Evolutionary conservation across 257 asterid genomes (phyloP).

Genomic region (Capsicum pubescens): DNA sequence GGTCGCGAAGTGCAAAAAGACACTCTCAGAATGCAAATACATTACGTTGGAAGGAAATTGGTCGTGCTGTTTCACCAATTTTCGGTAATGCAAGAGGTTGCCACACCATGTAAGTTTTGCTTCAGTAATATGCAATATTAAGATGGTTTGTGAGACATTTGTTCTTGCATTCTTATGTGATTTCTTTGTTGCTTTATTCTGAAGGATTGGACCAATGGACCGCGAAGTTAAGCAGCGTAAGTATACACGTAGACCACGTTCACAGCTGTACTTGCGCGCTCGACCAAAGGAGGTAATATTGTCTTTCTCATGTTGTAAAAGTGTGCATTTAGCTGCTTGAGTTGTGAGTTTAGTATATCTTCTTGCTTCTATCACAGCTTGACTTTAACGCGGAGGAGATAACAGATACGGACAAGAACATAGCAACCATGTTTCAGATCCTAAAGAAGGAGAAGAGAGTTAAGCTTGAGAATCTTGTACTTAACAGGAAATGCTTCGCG

Average conservation of each 20-base stretch:
- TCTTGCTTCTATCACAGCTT: constrained; percentile 37
- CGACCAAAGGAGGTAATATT: no score
- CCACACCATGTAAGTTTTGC: constrained; percentile 38
- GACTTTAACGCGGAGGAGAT: constrained; percentile 36
- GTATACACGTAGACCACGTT: no score
- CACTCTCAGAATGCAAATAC: not conserved
- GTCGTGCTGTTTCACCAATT: constrained; percentile 40
- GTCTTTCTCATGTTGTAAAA: no score
- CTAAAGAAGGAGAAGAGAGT: constrained; percentile 45
- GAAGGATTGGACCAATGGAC: no score
- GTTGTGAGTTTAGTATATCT: not conserved
- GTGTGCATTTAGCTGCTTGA: not conserved
- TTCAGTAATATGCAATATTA: no score
- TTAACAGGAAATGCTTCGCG: constrained; percentile 57
- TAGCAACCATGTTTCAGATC: constrained; percentile 47
- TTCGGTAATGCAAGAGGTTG: constrained; percentile 47
- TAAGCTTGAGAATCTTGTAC: constrained; percentile 50
- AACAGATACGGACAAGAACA: constrained; percentile 48
- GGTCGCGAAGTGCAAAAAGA: no score
- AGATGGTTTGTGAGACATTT: no score
- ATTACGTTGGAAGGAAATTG: constrained; percentile 44
- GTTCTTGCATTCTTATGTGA: no score
- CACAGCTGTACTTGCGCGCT: no score
- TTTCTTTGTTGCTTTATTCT: no score
- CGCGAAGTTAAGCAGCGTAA: no score